A percentile compares a stretch with the other conserved stretches of the same genome.
phyloP scores from a whole-genome alignment of 176 grass and related monocot genomes.

The Eleusine coracana region DNA sequence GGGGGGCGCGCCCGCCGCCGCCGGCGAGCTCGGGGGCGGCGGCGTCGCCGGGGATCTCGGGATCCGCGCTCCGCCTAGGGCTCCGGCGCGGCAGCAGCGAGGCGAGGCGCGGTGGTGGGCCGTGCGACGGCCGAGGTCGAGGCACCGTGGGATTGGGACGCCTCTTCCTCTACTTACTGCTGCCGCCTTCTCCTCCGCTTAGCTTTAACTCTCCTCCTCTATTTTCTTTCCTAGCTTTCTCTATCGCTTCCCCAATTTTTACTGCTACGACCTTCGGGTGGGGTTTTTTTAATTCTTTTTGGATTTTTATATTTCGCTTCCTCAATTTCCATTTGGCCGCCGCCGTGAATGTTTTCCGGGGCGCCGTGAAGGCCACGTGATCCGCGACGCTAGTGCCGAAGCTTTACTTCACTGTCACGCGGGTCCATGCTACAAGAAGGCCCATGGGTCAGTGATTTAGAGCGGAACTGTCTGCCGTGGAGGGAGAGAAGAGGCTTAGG shows the following conservation, averaged over 20 bases:
- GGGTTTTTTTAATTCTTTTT: neutral
- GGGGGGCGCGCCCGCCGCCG: constrained; percentile 26
- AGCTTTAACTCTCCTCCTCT: constrained; percentile 44
- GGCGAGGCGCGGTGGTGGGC: neutral
- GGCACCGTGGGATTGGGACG: constrained; percentile 54
- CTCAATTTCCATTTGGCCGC: neutral
- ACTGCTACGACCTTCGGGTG: constrained; percentile 30
- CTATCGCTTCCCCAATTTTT: constrained; percentile 42
- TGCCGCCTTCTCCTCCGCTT: constrained; percentile 23
- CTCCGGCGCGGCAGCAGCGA: constrained; percentile 14
- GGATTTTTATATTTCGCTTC: neutral
- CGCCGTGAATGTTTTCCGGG: constrained; percentile 34
- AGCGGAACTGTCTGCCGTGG: neutral
- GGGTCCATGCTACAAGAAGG: neutral
- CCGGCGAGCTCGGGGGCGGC: constrained; percentile 16
- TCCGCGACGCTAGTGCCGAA: rapidly evolving
- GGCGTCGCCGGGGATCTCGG: constrained; percentile 31
- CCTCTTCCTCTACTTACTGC: constrained; percentile 48
- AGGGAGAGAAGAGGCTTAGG: neutral
- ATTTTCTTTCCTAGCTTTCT: neutral
- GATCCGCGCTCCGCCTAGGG: constrained; percentile 41
- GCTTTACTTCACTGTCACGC: rapidly evolving
- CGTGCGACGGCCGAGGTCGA: constrained; percentile 39
- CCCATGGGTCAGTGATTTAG: neutral
- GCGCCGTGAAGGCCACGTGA: constrained; percentile 26